Percentiles rank a stretch among this genome's conserved stretches.
Evolutionary conservation across 1,139 yeast species (phyloP).

Genomic region (Geotrichum candidum): DNA sequence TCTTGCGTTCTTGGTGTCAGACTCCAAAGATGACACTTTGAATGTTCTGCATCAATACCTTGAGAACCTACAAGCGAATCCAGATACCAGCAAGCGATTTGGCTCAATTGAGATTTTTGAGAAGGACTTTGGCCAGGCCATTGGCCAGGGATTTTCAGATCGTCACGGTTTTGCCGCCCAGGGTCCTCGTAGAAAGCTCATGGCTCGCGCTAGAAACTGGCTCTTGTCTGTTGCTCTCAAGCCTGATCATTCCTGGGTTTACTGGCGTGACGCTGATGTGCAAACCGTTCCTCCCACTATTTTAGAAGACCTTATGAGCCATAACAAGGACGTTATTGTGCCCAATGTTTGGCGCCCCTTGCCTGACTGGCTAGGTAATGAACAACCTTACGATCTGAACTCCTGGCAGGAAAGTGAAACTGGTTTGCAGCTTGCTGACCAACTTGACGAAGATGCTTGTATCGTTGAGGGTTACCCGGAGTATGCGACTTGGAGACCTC

Average conservation of each 20-base stretch:
- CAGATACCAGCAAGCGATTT: slow-evolving; percentile 55
- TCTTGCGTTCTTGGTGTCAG: slow-evolving; percentile 59
- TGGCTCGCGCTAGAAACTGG: slow-evolving; percentile 75
- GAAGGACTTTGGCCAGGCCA: slow-evolving; percentile 64
- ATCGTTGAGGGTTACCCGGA: slow-evolving; percentile 90
- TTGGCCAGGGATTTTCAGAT: slow-evolving; percentile 79
- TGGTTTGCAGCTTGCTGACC: slow-evolving; percentile 69
- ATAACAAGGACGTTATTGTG: slow-evolving; percentile 61
- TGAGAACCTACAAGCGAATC: slow-evolving; percentile 45
- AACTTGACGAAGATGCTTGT: slow-evolving; percentile 78
- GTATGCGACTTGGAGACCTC: slow-evolving; percentile 91
- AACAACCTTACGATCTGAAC: slow-evolving; percentile 85
- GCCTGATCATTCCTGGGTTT: slow-evolving; percentile 73
- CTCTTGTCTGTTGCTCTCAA: slow-evolving; percentile 53
- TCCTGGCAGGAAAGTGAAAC: slow-evolving; percentile 90
- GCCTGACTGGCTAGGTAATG: slow-evolving; percentile 84
- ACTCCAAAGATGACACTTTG: slow-evolving; percentile 62
- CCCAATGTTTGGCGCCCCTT: slow-evolving; percentile 92
- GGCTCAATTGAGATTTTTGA: slow-evolving; percentile 52
- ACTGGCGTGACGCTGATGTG: slow-evolving; percentile 72
- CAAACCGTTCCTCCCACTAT: slow-evolving; percentile 58
- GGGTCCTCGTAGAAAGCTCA: slow-evolving; percentile 64
- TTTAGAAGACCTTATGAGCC: slow-evolving; percentile 60
- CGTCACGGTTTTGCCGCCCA: slow-evolving; percentile 71
- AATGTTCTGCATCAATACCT: slow-evolving; percentile 43